Evolutionary conservation across 2,329 filamentous ascomycete species (phyloP), one percentile per base, ranked within the genome.

Genomic region (Fusarium xyrophilum): DNA sequence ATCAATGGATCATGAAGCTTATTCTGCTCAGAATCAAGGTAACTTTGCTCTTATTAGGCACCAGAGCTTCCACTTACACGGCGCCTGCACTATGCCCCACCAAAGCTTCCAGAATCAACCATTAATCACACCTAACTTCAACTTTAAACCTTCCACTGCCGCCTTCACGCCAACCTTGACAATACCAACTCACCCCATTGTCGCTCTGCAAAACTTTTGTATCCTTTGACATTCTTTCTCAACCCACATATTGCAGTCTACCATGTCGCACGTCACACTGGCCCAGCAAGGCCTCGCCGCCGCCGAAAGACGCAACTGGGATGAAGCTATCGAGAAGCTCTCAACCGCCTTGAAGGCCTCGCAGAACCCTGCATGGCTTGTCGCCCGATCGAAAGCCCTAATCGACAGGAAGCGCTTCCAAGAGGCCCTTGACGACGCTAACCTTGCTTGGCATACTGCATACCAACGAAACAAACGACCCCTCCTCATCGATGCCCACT

Each of bases 311-410:
- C 85, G 85, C 52, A 85, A 94, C 63, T 95, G 88, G 78, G 80
- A 84, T 8, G 82, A 84, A 47, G 93, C 92, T 44, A 86, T 97
- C 70, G 77, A 82, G 36, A 85, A 89, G 72, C 90, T 91, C 67
- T 91, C 90, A 11, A 79, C 82, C 39, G 93, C 92, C 10, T 82
- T 97, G 35, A 80, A 87, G 64, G 83, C 83, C 15, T 88, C 90
- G 0, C 82, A 82, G 39, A 93, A 92, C 5, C 91, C 93, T 2
- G 81, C 86, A 50, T 97, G 96, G 87, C 90, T 95, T 66, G 87
- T 96, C 67, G 89, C 91, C 70, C 92, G 95, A 23, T 91, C 93
- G 7, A 93, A 89, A 42, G 93, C 93, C 39, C 90, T 93, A 76
- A 85, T 92, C 51, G 87, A 91, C 62, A 83, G 85, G 5, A 83